Evolutionary conservation across 148 eudicot species (phyloP), one percentile per base, ranked within the genome.

Genomic region (Fagopyrum tataricum): DNA sequence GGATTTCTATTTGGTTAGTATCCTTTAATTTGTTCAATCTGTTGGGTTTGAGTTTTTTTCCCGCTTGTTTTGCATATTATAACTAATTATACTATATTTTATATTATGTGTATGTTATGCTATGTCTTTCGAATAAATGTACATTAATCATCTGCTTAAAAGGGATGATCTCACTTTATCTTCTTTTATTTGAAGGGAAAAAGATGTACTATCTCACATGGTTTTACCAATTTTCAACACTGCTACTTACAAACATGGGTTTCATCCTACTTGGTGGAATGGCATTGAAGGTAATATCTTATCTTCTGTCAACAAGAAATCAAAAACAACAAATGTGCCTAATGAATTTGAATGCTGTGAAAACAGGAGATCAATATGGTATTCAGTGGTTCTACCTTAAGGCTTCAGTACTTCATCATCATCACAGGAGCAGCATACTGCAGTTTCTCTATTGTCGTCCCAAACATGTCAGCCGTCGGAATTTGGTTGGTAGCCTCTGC

Each of bases 261-360:
- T 88, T 84, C 77, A 86, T 86, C 73, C 88, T 88, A 73, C 86
- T 86, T 23, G 86, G 91, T 76, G 91, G 86, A 49, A 82, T 68
- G 75, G 84, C 84, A 72, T 74, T 88, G 18, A 84, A 88, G 91
- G 91, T 88, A 81, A 51, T 48, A 31, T 49, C 37, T 31, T 31
- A 31, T 31, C 37, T 31, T 31, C 37, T 31, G 37, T 4, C 20
- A 47, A n/a, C n/a, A n/a, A n/a, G n/a, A 8, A 51, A 7, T 3
- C 12, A 13, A 44, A 0, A 7, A 10, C 7, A 21, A 21, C 31
- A 6, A 42, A 70, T 37, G 6, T 1, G 23, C 46, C 17, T 70
- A 31, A 70, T 70, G n/a, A 70, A 18, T 44, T 10, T 43, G 44
- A 70, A 44, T 70, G 52, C 15, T 70, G 24, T 66, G 21, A n/a